Evolutionary conservation across 2,329 filamentous ascomycete species (phyloP), one percentile per base, ranked within the genome.

Genomic region (Hypoxylon sp.): DNA sequence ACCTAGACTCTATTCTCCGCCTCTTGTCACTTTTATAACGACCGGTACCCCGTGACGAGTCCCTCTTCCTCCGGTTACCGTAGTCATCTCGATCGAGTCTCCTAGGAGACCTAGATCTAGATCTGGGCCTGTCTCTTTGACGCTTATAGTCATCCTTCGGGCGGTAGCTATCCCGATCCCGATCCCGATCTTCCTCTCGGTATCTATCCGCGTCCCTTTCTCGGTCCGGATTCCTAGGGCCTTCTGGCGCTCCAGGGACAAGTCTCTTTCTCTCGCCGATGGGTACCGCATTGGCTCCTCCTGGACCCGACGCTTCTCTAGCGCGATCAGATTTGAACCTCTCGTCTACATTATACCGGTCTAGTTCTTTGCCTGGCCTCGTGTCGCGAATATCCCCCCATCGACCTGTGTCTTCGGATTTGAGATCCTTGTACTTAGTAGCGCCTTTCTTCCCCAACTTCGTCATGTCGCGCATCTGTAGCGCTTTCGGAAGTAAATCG

Each of bases 391-490:
- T 85, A 52, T 90, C 85, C 3, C 91, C 95, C 91, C 94, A 98
- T 31, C 87, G 85, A 0, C 96, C 96, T 0, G 96, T 99, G 80
- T 99, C 96, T 81, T 99, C 95, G 13, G 85, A 88, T 78, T 90
- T 91, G 76, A 99, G 86, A 80, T 99, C 96, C 74, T 88, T 92
- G 81, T 98, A 98, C 80, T 92, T 93, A 5, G 94, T 94, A 29
- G 93, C 90, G 19, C 96, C 95, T 83, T 97, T 97, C 82, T 92
- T 93, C 22, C 96, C 96, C 26, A 99, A 81, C 82, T 94, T 95
- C 13, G 94, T 95, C 91, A 96, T 94, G 80, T 98, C 96, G 63
- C 96, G 86, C 75, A 97, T 90, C 82, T 97, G 94, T 84, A 99
- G 90, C 72, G 94, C 97, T 82, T 97, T 91, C 2, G 96, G 96